A percentile compares a stretch with the other conserved stretches of the same genome.
phyloP scores from a whole-genome alignment of 805 yeast genomes.

The Kockiozyma suomiensis region DNA sequence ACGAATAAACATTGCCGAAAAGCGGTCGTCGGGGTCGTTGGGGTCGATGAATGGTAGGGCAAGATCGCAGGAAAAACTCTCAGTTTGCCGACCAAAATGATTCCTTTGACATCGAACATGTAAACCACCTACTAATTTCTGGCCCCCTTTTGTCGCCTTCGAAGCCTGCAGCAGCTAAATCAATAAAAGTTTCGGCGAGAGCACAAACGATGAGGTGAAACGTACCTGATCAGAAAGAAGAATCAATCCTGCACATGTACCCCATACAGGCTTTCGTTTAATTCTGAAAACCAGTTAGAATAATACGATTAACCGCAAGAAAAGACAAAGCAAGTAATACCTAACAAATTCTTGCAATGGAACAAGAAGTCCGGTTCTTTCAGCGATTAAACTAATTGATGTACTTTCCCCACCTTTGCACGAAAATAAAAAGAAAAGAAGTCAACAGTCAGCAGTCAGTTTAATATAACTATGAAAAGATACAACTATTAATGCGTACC shows the following conservation, averaged over 20 bases:
- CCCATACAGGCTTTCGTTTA: conserved; percentile 66
- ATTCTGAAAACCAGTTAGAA: conserved; percentile 9
- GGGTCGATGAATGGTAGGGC: conserved; percentile 36
- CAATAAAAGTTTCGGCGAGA: background rate
- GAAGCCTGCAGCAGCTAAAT: conserved; percentile 45
- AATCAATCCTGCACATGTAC: conserved; percentile 84
- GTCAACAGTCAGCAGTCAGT: too few species aligned
- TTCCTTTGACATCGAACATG: conserved; percentile 67
- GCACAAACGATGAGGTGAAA: background rate
- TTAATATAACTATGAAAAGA: too few species aligned
- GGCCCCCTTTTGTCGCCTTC: conserved; percentile 52
- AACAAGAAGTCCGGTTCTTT: conserved; percentile 58
- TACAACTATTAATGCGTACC: conserved; percentile 45
- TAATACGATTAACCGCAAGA: too few species aligned
- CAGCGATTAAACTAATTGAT: conserved; percentile 69
- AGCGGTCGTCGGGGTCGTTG: conserved; percentile 36
- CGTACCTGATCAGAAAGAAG: conserved; percentile 54
- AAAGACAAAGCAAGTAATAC: conserved; percentile 17
- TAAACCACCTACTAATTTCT: conserved; percentile 64
- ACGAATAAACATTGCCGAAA: conserved; percentile 61
- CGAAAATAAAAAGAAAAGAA: background rate
- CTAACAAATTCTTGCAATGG: conserved; percentile 58
- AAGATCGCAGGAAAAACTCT: conserved; percentile 53
- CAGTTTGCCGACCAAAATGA: conserved; percentile 77
- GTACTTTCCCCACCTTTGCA: conserved; percentile 62